These are phyloP conservation scores for Ophiosphaerella herpotricha DNA, from an alignment of 2,329 filamentous ascomycete species.

Conservation along the genomic window DNA sequence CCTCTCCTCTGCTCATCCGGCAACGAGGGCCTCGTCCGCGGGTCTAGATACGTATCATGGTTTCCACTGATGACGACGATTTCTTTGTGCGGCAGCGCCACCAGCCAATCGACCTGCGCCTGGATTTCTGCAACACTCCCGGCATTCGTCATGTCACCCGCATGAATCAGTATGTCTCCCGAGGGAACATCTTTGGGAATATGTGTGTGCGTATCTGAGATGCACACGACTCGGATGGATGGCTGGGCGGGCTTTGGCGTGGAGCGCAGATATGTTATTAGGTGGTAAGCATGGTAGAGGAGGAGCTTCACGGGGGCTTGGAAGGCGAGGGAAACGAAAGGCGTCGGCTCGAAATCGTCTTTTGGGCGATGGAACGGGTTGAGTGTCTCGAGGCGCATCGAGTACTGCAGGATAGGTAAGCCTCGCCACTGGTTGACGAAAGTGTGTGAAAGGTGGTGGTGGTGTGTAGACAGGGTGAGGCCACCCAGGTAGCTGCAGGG, in stretches of 20 bases:
- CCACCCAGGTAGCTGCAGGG: too few species aligned
- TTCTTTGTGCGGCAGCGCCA: conserved; percentile 71
- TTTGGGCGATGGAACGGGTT: conserved; percentile 31
- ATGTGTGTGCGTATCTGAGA: conserved; percentile 84
- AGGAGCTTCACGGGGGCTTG: conserved; percentile 69
- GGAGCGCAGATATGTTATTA: conserved; percentile 71
- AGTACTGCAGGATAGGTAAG: background rate
- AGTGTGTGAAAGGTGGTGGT: background rate
- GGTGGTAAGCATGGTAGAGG: conserved; percentile 64
- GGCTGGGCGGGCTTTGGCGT: conserved; percentile 62
- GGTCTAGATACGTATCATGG: conserved; percentile 85
- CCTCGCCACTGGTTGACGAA: background rate
- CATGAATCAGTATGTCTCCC: conserved; percentile 87
- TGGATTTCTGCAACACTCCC: conserved; percentile 78
- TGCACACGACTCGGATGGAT: conserved; percentile 77
- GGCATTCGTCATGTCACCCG: conserved; percentile 78
- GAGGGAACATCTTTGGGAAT: conserved; percentile 65
- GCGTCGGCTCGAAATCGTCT: conserved; percentile 50
- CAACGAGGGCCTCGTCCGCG: conserved; percentile 58
- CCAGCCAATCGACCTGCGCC: conserved; percentile 82
- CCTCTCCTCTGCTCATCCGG: conserved; percentile 59
- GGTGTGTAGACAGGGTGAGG: too few species aligned
- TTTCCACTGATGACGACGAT: conserved; percentile 87
- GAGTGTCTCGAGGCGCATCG: conserved; percentile 37
- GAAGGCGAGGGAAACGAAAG: conserved; percentile 66